Evolutionary conservation across 768 basidiomycete genomes (phyloP), one percentile per base, ranked within the genome.

Genomic region (Rhizopogon rudus): DNA sequence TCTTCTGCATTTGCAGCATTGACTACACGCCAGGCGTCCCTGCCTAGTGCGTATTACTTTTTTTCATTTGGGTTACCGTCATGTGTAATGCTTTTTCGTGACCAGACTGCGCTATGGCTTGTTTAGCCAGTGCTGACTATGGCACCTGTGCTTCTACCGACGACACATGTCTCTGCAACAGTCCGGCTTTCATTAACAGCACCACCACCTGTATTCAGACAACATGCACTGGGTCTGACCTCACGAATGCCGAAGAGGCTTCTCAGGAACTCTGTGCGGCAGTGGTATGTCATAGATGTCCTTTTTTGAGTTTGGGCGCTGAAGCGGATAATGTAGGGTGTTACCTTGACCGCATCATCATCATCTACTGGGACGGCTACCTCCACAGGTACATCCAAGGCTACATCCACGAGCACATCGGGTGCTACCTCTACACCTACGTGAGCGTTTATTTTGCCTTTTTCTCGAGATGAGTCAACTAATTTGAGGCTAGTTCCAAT

Each of bases 151-250:
- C 52, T 13, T 8, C 66, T 3, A 67, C 67, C n/a, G 82, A 89
- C 70, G 71, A 78, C 63, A 58, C 60, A 28, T 91, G 89, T 61
- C 71, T 86, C 31, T 88, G 87, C 77, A 68, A 71, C 5, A 73
- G 70, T 64, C 0, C 60, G 17, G n/a, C 54, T 1, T 88, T 85
- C 63, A 60, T 86, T 57, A 46, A 54, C 40, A 64, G 65, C 52
- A 75, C 77, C 45, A 79, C 81, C 39, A 1, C 61, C 0, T 88
- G 86, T 69, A 78, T 87, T 57, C 20, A 65, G 49, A 39, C 48
- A 4, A 59, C 68, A n/a, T 88, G 87, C 73, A 57, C 60, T 0
- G 78, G 75, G 45, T 40, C 37, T 10, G 83, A 86, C 63, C 72
- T 84, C 54, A 33, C 60, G 25, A 60, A 50, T 12, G 80, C 85